Evolutionary conservation across 352 stramenopile species (phyloP), one percentile per base, ranked within the genome.

Genomic region (Globisporangium takayamanum): DNA sequence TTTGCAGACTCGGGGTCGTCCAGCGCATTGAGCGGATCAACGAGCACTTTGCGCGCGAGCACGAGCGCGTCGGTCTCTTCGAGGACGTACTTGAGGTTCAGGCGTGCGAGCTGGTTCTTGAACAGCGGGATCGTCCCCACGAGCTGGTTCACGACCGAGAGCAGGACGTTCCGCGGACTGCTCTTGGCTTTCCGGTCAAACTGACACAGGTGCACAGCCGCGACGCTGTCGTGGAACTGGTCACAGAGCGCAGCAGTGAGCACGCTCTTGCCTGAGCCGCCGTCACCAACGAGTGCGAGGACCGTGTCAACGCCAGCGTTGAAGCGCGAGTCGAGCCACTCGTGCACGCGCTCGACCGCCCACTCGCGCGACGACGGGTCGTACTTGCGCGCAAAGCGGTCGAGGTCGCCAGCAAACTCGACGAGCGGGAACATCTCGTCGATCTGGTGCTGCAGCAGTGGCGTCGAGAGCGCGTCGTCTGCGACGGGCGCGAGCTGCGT

Each of bases 71-170:
- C 83, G 8, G 77, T 68, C 58, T 94, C 85, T 62, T 92, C 74
- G 18, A 92, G 62, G 28, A 92, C 80, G 63, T 94, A 94, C 54
- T 74, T 75, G 16, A 94, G 70, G 52, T 94, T 94, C 14, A 94
- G 73, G 50, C 85, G 68, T 11, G 82, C 81, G 45, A 94, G 69
- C 56, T 94, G 85, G 58, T 82, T 84, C 69, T 94, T 91, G 68
- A 89, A 94, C 39, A 49, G 59, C 16, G 82, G 80, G 25, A 92
- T 47, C n/a, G 68, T 77, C 14, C 69, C 58, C 22, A 88, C 72
- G n/a, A 94, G 55, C 59, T 94, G 85, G 59, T 89, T 83, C 53
- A 91, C 80, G n/a, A 94, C 53, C 26, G 85, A 94, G 14, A 92
- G 66, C 67, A 94, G 50, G 47, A 89, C 73, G 52, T 88, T 87